Conservation (phyloP, 805 yeast genomes). For the Scheffersomyces spartinae region DNA sequence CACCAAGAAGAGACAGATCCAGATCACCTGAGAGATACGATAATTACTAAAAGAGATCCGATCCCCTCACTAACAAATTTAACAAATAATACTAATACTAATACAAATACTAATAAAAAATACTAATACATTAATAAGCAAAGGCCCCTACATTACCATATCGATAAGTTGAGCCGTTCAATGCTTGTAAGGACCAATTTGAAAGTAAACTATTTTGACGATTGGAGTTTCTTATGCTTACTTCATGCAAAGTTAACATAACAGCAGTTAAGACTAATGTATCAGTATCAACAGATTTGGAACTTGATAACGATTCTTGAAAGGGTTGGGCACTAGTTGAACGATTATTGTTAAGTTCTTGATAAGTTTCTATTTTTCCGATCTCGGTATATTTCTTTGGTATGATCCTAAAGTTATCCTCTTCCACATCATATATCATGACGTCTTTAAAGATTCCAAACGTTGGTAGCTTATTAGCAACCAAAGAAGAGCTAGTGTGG, state of each 20-base stretch:
- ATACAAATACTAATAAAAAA: no score
- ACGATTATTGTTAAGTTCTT: slow-evolving; percentile 8
- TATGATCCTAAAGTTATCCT: slow-evolving; percentile 9
- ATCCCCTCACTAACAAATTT: no score
- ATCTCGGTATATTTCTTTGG: slow-evolving; percentile 27
- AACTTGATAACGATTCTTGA: slow-evolving; percentile 14
- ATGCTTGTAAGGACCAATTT: no score
- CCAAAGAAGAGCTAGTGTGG: no score
- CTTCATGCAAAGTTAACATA: slow-evolving; percentile 20
- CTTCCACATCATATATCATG: slow-evolving; percentile 10
- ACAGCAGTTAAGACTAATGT: slow-evolving; percentile 19
- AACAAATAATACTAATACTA: no score
- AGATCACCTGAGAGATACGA: slow-evolving; percentile 12
- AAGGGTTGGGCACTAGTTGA: no score
- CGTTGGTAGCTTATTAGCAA: slow-evolving; percentile 25
- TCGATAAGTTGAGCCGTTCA: no score
- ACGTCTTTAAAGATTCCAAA: slow-evolving; percentile 25
- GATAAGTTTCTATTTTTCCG: slow-evolving; percentile 25
- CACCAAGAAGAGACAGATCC: slow-evolving; percentile 16
- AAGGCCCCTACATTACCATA: no score
- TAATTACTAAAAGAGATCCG: no score
- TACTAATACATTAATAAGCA: no score
- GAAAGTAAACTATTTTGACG: no score
- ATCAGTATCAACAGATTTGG: slow-evolving; percentile 21
- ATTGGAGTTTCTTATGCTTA: slow-evolving; percentile 13